phyloP scores from a whole-genome alignment of 2,329 filamentous ascomycete species.

The Cladorrhinum sp. region DNA sequence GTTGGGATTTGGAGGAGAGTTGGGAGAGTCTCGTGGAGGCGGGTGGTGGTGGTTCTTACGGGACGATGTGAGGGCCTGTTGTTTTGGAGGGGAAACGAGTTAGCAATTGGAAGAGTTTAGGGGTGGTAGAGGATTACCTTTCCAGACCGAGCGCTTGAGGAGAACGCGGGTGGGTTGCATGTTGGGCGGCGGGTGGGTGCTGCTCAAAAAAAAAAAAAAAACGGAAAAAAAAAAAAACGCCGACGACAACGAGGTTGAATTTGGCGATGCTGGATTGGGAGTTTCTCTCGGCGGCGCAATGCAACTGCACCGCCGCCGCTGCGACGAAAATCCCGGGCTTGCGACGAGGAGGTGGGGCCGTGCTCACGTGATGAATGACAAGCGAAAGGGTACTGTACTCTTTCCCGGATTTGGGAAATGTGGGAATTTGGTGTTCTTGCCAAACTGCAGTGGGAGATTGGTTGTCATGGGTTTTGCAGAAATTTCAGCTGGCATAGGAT shows the following conservation, averaged over 20 bases:
- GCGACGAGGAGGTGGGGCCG: not conserved
- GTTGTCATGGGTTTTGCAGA: no score
- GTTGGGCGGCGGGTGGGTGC: constrained; percentile 18
- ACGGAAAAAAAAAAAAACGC: not conserved
- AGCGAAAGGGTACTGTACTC: not conserved
- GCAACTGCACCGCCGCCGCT: no score
- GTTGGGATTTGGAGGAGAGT: constrained; percentile 10
- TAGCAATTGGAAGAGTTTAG: constrained; percentile 13
- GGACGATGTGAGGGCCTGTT: constrained; percentile 51
- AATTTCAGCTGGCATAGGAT: no score
- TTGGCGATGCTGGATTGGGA: not conserved
- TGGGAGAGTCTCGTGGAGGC: not conserved
- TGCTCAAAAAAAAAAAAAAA: not conserved
- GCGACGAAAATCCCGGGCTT: not conserved
- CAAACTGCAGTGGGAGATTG: no score
- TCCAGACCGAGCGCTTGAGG: constrained; percentile 79
- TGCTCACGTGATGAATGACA: not conserved
- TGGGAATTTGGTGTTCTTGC: no score
- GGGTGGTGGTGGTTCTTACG: constrained; percentile 42
- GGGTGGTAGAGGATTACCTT: constrained; percentile 53
- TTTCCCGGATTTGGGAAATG: not conserved
- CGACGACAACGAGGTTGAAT: not conserved
- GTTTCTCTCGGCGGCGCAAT: no score
- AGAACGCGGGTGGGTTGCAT: constrained; percentile 70
- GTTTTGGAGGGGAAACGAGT: constrained; percentile 13